Conservation (phyloP, 192 early-diverging fungal genomes). For the Rhizophagus sp. region DNA sequence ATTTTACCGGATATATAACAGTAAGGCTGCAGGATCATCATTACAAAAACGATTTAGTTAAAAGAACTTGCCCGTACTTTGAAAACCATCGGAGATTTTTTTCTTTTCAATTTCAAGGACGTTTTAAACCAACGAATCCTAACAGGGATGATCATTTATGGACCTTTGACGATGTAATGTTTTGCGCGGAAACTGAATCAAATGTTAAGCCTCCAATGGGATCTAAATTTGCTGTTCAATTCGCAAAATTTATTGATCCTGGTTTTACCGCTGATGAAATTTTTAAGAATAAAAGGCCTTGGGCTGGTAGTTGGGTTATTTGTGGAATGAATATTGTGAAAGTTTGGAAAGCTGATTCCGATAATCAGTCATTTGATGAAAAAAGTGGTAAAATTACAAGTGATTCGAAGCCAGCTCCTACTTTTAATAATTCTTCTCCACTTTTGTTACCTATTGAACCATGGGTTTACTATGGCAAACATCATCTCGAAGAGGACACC, state of each 20-base stretch:
- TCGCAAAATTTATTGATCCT: slow-evolving; percentile 39
- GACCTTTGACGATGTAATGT: slow-evolving; percentile 40
- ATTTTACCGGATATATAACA: slow-evolving; percentile 41
- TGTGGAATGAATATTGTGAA: slow-evolving; percentile 43
- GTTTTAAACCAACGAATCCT: slow-evolving; percentile 42
- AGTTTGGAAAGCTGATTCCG: slow-evolving; percentile 29
- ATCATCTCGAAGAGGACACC: slow-evolving; percentile 32
- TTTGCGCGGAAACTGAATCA: slow-evolving; percentile 40
- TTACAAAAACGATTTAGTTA: background rate
- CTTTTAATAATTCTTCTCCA: background rate
- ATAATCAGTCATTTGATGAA: background rate
- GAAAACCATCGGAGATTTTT: slow-evolving; percentile 34
- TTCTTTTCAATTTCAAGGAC: slow-evolving; percentile 45
- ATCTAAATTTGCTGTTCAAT: slow-evolving; percentile 32
- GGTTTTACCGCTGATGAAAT: slow-evolving; percentile 39
- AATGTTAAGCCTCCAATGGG: slow-evolving; percentile 31
- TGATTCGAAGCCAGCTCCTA: background rate
- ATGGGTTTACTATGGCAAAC: slow-evolving; percentile 30
- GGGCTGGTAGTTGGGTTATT: slow-evolving; percentile 41
- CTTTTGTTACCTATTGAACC: slow-evolving; percentile 25
- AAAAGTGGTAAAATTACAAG: background rate
- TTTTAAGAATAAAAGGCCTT: slow-evolving; percentile 30
- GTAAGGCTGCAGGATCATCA: slow-evolving; percentile 34
- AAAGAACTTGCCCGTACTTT: slow-evolving; percentile 35
- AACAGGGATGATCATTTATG: slow-evolving; percentile 29